These are phyloP conservation scores for Garcia nutans DNA, from an alignment of 345 rosid species.

Conservation along the genomic window DNA sequence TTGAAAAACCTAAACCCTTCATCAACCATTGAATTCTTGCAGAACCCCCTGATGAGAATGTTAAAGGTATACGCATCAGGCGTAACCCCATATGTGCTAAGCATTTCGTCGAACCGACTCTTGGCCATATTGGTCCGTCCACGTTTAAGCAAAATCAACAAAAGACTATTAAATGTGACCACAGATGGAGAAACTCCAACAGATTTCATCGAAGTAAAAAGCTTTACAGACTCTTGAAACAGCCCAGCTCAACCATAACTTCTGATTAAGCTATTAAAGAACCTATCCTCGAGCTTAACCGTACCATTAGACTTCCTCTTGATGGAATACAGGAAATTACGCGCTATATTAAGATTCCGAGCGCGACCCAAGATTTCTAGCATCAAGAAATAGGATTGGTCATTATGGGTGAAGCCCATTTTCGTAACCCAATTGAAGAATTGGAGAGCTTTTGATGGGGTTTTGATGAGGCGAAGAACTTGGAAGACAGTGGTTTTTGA, in stretches of 20 bases:
- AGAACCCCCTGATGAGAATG: conserved; percentile 67
- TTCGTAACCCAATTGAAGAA: conserved; percentile 64
- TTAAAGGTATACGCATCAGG: conserved; percentile 75
- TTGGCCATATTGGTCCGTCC: conserved; percentile 69
- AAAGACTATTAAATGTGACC: conserved; percentile 64
- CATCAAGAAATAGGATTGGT: conserved; percentile 62
- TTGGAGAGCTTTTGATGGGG: conserved; percentile 51
- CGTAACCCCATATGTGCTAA: conserved; percentile 60
- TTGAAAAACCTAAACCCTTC: conserved; percentile 61
- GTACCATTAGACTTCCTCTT: conserved; percentile 54
- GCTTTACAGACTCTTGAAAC: conserved; percentile 64
- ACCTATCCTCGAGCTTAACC: conserved; percentile 59
- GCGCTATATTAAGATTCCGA: conserved; percentile 64
- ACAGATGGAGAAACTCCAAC: conserved; percentile 67
- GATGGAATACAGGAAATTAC: conserved; percentile 70
- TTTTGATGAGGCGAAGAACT: conserved; percentile 52
- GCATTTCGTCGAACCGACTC: conserved; percentile 76
- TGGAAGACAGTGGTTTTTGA: conserved; percentile 57
- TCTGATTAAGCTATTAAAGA: conserved; percentile 71
- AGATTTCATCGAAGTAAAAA: conserved; percentile 61
- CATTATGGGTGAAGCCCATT: conserved; percentile 47
- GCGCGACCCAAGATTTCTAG: conserved; percentile 58
- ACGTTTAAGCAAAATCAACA: conserved; percentile 58
- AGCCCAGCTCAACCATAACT: conserved; percentile 67
- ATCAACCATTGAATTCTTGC: conserved; percentile 68